phyloP scores from a whole-genome alignment of 2,329 filamentous ascomycete species.

The Ophiostoma novo-ulmi region DNA sequence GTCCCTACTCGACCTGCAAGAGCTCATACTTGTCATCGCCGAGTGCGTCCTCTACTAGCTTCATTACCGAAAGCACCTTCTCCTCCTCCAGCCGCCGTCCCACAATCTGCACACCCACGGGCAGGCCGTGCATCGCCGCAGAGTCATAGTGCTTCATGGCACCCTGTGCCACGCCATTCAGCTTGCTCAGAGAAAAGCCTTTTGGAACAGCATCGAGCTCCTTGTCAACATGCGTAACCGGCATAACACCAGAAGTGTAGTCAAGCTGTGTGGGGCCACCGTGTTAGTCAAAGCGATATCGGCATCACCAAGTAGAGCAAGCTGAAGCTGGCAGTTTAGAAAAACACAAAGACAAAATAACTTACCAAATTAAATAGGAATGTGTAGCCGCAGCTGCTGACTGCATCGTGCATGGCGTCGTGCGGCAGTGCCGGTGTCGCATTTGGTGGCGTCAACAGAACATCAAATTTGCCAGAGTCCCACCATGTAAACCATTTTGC shows the following conservation, averaged over 20 bases:
- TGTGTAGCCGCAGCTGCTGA: slow-evolving; percentile 85
- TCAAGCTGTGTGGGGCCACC: slow-evolving; percentile 56
- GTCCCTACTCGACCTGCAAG: slow-evolving; percentile 43
- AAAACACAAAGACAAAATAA: background rate
- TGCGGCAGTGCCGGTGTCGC: slow-evolving; percentile 86
- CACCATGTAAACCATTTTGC: slow-evolving; percentile 80
- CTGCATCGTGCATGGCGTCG: slow-evolving; percentile 76
- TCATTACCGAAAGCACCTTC: slow-evolving; percentile 78
- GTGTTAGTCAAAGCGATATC: slow-evolving; percentile 11
- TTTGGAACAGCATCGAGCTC: slow-evolving; percentile 59
- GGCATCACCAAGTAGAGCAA: background rate
- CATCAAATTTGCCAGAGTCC: slow-evolving; percentile 66
- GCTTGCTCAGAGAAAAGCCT: slow-evolving; percentile 54
- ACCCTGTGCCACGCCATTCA: slow-evolving; percentile 75
- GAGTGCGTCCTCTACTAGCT: slow-evolving; percentile 68
- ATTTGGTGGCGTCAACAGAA: slow-evolving; percentile 78
- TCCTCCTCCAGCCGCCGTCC: slow-evolving; percentile 78
- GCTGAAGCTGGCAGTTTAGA: background rate
- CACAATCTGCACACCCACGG: slow-evolving; percentile 79
- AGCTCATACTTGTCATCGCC: slow-evolving; percentile 51
- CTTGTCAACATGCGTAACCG: slow-evolving; percentile 77
- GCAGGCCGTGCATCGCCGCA: slow-evolving; percentile 75
- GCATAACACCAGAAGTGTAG: slow-evolving; percentile 76
- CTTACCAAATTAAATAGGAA: slow-evolving; percentile 84
- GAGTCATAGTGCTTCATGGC: slow-evolving; percentile 86